Conservation (phyloP, 352 stramenopile species). For the Paralagenidium karlingii region DNA sequence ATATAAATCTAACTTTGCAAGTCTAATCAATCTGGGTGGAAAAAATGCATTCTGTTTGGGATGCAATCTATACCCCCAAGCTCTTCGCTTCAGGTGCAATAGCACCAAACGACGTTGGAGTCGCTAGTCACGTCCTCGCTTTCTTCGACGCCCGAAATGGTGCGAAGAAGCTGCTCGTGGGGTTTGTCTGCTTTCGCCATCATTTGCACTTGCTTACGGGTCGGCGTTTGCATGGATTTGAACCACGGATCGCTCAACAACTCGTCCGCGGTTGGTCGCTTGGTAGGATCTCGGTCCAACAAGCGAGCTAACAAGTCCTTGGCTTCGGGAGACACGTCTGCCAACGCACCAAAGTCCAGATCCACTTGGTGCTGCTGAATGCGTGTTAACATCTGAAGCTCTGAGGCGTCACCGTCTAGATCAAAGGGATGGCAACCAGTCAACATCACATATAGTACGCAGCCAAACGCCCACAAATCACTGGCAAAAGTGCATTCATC, state of each 20-base stretch:
- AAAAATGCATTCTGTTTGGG: no score
- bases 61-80: not conserved
- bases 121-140: no score
- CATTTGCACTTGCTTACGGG: no score
- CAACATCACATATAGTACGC: slow-evolving; percentile 92
- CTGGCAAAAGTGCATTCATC: slow-evolving; percentile 42
- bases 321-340: slow-evolving; percentile 73
- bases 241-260: slow-evolving; percentile 90
- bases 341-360: slow-evolving; percentile 35
- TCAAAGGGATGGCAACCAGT: slow-evolving; percentile 89
- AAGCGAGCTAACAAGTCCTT: slow-evolving; percentile 85
- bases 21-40: no score
- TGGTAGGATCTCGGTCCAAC: slow-evolving; percentile 71
- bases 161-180: no score
- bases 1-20: not conserved
- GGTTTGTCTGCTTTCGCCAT: no score
- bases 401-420: slow-evolving; percentile 66
- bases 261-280: slow-evolving; percentile 79
- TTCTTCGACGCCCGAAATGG: no score
- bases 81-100: not conserved
- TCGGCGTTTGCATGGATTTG: no score
- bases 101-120: no score
- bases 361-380: slow-evolving; percentile 46
- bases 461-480: slow-evolving; percentile 81
- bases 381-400: slow-evolving; percentile 72